A percentile compares a stretch with the other conserved stretches of the same genome.
Evolutionary conservation across 805 yeast species (phyloP).

Genomic region (Pichia scutulata): DNA sequence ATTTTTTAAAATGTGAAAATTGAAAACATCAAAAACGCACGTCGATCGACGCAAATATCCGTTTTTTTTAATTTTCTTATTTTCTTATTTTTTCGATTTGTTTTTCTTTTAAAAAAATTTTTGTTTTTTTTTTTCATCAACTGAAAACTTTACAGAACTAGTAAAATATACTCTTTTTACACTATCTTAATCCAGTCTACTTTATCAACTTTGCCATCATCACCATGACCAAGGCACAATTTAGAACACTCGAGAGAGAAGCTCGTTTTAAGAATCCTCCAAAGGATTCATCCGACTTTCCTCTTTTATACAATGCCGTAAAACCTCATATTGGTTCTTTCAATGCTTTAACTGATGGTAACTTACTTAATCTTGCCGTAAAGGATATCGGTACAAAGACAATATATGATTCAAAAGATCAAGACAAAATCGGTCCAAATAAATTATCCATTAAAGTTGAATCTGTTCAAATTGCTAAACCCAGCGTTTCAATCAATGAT

Average conservation of each 20-base stretch:
- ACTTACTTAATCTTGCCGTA: constrained; percentile 75
- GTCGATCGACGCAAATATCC: not conserved
- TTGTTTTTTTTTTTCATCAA: constrained; percentile 1
- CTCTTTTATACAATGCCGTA: constrained; percentile 81
- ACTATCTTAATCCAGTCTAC: no score
- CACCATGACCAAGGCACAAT: constrained; percentile 39
- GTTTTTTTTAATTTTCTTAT: not conserved
- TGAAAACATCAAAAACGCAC: no score
- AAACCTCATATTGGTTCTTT: constrained; percentile 94
- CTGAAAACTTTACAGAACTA: not conserved
- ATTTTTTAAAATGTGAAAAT: no score
- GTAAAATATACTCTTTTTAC: no score
- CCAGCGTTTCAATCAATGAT: constrained; percentile 64
- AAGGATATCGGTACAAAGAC: constrained; percentile 83
- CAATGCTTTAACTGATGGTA: constrained; percentile 86
- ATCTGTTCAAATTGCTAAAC: constrained; percentile 79
- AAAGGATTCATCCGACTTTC: constrained; percentile 73
- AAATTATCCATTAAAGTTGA: constrained; percentile 81
- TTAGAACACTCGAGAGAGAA: constrained; percentile 84
- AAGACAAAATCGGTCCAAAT: constrained; percentile 63
- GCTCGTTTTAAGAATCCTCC: constrained; percentile 83
- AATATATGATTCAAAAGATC: constrained; percentile 72
- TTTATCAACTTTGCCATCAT: no score
- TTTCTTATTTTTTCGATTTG: not conserved
- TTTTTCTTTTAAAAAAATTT: not conserved